These are phyloP conservation scores for Lentinus tigrinus DNA, from an alignment of 768 basidiomycete genomes.

Conservation along the genomic window DNA sequence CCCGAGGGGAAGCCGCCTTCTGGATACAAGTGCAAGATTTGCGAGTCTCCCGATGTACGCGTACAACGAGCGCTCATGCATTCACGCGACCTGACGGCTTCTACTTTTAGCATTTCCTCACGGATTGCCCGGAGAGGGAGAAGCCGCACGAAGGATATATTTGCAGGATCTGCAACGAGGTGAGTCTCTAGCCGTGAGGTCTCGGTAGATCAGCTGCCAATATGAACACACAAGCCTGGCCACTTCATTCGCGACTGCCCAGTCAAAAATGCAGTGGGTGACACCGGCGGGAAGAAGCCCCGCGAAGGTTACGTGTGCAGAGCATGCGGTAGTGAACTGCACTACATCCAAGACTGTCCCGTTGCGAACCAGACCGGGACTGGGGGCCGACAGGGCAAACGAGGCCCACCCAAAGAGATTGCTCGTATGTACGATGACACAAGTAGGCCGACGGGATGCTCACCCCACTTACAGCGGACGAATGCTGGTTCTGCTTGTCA, in stretches of 20 bases:
- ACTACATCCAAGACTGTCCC: constrained; percentile 87
- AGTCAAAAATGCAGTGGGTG: constrained; percentile 69
- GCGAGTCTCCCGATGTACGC: constrained; percentile 71
- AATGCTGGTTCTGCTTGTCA: constrained; percentile 98
- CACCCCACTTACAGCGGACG: constrained; percentile 56
- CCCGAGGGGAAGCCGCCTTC: constrained; percentile 59
- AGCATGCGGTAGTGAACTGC: constrained; percentile 84
- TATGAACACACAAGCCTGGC: constrained; percentile 51
- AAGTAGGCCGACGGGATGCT: background rate
- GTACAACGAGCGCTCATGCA: background rate
- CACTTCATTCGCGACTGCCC: constrained; percentile 92
- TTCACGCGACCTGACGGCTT: background rate
- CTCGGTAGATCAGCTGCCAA: background rate
- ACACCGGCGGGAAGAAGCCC: constrained; percentile 82
- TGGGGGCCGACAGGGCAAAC: constrained; percentile 40
- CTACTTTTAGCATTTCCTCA: constrained; percentile 65
- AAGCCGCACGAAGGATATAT: constrained; percentile 83
- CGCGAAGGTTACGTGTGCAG: constrained; percentile 87
- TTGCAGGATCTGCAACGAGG: constrained; percentile 81
- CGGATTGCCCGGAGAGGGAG: constrained; percentile 69
- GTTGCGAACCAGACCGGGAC: constrained; percentile 55
- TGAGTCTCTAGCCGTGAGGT: constrained; percentile 29
- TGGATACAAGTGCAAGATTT: constrained; percentile 77
- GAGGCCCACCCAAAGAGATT: constrained; percentile 73
- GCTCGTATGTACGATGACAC: constrained; percentile 48